Percentiles rank a stretch among this genome's conserved stretches.
These are phyloP conservation scores for Fusarium domesticum DNA, from an alignment of 2,329 filamentous ascomycete genomes.

Conservation along the genomic window DNA sequence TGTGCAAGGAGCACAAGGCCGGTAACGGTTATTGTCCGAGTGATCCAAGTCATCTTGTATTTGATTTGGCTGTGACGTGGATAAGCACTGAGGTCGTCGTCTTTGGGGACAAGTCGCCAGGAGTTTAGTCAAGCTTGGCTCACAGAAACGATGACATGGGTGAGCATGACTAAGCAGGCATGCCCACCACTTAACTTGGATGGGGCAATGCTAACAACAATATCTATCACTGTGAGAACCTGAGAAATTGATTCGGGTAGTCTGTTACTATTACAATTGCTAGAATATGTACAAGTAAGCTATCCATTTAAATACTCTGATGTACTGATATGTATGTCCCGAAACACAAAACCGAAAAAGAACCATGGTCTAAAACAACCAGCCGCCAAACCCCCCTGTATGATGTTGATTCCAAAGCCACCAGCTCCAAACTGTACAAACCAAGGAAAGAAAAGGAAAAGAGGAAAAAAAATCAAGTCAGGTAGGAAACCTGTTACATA, in stretches of 20 bases:
- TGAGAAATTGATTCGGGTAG: no score
- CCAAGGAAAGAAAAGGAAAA: background rate
- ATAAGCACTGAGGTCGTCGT: constrained; percentile 4
- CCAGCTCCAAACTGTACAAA: background rate
- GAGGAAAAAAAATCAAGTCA: background rate
- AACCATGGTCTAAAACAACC: background rate
- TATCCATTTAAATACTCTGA: no score
- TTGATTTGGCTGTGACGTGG: constrained; percentile 6
- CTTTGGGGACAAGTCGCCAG: constrained; percentile 22
- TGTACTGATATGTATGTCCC: no score
- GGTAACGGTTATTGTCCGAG: constrained; percentile 66
- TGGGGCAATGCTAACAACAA: no score
- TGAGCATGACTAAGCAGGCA: constrained; percentile 23
- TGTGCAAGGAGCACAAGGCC: constrained; percentile 80
- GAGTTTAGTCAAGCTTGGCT: constrained; percentile 3
- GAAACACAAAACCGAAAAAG: background rate
- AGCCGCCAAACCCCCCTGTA: background rate
- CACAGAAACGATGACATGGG: background rate
- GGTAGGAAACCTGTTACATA: background rate
- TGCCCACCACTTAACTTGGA: background rate
- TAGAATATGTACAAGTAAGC: no score
- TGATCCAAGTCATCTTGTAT: constrained; percentile 64
- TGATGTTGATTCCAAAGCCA: background rate
- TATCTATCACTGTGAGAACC: no score
- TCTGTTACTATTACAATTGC: no score